These are phyloP conservation scores for Fallopia convolvulus DNA, from an alignment of 148 eudicot genomes.

Conservation along the genomic window DNA sequence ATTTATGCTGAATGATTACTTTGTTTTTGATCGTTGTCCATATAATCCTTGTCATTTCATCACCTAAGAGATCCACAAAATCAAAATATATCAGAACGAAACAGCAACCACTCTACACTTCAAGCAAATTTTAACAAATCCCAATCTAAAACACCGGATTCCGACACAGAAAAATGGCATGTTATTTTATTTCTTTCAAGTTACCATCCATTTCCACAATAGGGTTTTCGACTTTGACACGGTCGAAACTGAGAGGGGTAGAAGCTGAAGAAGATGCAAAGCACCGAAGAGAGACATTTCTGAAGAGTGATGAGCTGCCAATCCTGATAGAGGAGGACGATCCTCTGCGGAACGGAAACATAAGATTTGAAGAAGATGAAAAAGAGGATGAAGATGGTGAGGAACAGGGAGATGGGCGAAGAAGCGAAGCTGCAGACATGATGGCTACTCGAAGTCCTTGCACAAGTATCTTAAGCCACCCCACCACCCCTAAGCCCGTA, in stretches of 20 bases:
- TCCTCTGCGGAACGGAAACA: conserved; percentile 8
- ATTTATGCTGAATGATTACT: conserved; percentile 18
- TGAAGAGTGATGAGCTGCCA: conserved; percentile 15
- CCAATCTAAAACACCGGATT: not conserved
- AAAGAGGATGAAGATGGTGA: conserved; percentile 13
- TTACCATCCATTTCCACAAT: conserved; percentile 78
- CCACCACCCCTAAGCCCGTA: not conserved
- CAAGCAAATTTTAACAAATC: not conserved
- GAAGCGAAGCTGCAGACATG: conserved; percentile 25
- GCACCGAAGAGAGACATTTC: conserved; percentile 38
- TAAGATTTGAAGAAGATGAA: conserved; percentile 1
- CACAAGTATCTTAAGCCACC: conserved; percentile 3
- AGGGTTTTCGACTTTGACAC: conserved; percentile 45
- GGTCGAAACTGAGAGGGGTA: conserved; percentile 19
- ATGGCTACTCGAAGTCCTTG: conserved; percentile 22
- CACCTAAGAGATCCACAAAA: conserved; percentile 31
- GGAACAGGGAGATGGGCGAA: conserved; percentile 8
- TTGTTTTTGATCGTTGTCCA: conserved; percentile 64
- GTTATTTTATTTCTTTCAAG: too few species aligned
- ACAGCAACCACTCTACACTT: not conserved
- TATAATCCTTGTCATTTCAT: conserved; percentile 69
- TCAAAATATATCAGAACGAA: not conserved
- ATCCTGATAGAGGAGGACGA: conserved; percentile 4
- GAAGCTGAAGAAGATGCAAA: conserved; percentile 33
- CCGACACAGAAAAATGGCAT: not conserved